These are phyloP conservation scores for Sinapis alba DNA, from an alignment of 441 rosid genomes.

Conservation along the genomic window DNA sequence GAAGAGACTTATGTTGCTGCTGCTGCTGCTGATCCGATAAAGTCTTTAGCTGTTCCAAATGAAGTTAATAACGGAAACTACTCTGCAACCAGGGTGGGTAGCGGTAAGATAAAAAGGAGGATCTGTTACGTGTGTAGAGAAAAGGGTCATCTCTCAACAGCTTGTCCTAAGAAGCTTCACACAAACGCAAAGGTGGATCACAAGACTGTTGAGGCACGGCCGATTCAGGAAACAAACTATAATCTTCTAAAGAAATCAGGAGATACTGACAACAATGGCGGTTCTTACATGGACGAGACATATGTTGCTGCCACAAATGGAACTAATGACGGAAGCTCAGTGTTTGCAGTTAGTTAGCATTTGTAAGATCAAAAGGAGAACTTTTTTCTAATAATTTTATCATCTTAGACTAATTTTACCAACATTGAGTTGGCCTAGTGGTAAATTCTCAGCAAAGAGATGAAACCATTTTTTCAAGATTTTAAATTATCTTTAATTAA, in stretches of 20 bases:
- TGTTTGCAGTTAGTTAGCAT: conserved; percentile 26
- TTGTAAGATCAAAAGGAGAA: conserved; percentile 75
- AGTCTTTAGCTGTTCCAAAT: background rate
- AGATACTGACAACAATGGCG: conserved; percentile 16
- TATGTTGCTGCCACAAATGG: conserved; percentile 19
- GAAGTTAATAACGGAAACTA: conserved; percentile 22
- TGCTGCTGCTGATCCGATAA: conserved; percentile 48
- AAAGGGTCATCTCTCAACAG: conserved; percentile 80
- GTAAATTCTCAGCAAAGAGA: no score
- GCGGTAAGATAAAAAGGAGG: conserved; percentile 62
- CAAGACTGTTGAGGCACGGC: conserved; percentile 61
- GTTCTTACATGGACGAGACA: conserved; percentile 5
- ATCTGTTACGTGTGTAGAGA: conserved; percentile 82
- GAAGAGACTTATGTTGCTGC: conserved; percentile 38
- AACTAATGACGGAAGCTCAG: conserved; percentile 3
- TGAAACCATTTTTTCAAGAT: no score
- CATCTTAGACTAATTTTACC: no score
- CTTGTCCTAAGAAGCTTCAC: conserved; percentile 65
- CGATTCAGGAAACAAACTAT: conserved; percentile 26
- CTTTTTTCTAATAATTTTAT: conserved; percentile 17
- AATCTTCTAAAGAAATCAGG: background rate
- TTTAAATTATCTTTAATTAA: no score
- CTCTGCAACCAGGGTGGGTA: conserved; percentile 34
- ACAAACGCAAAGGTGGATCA: conserved; percentile 40
- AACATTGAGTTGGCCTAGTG: no score